Percentiles rank a stretch among this genome's conserved stretches.
These are phyloP conservation scores for Metschnikowia gruessii DNA, from an alignment of 805 yeast species.

Conservation along the genomic window DNA sequence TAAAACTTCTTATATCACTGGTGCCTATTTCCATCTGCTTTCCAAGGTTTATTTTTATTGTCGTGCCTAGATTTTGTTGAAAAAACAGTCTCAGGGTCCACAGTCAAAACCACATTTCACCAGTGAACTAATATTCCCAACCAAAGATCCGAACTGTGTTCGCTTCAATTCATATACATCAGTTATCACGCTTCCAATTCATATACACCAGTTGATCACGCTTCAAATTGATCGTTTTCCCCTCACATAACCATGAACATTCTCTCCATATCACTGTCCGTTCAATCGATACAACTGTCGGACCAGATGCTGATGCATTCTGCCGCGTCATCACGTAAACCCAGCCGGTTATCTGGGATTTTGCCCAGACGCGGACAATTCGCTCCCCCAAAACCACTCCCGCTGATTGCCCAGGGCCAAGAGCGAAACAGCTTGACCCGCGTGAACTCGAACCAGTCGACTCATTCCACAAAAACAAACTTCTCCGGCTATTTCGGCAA, in stretches of 20 bases:
- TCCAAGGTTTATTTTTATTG: too few species aligned
- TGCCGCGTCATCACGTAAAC: neutral
- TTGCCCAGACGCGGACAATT: neutral
- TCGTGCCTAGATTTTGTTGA: too few species aligned
- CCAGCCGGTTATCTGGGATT: conserved; percentile 1
- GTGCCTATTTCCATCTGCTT: too few species aligned
- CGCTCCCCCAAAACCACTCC: neutral
- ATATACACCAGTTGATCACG: too few species aligned
- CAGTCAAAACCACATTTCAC: too few species aligned
- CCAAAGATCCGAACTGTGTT: too few species aligned
- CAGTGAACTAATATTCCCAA: too few species aligned
- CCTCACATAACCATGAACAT: neutral
- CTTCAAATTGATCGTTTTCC: too few species aligned
- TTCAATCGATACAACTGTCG: neutral
- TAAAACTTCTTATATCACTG: neutral
- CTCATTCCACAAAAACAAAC: neutral
- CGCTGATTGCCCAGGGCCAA: neutral
- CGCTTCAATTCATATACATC: too few species aligned
- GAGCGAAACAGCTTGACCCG: neutral
- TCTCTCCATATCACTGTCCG: neutral
- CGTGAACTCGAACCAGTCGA: neutral
- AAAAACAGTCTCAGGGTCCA: too few species aligned
- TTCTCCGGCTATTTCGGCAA: conserved; percentile 14
- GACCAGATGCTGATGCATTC: neutral
- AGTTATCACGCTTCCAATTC: too few species aligned